Base-by-base conservation (phyloP, 768 basidiomycete species). In the Hydnum rufescens region DNA sequence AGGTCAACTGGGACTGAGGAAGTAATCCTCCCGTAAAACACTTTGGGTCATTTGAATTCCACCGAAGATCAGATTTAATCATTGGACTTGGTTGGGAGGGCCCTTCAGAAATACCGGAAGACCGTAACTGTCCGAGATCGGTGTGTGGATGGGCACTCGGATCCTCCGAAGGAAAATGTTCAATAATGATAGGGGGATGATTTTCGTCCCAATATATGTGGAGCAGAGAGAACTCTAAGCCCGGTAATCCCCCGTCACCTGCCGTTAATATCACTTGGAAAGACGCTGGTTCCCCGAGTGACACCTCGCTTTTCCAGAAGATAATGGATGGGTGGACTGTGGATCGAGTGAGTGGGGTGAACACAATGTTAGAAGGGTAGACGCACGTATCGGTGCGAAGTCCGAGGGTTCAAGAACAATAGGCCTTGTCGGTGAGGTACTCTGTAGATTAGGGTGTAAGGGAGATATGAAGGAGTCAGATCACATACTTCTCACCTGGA, bases 201-300 rank as follows among this genome's bases (percentile, higher is more conserved):
- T 65, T 67, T 47, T 68, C 66, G 3, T 74, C 72, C 59, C 89
- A 80, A 39, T 74, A 64, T 4, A 95, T 67, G 1, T 67, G 63
- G 8, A 90, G 60, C 1, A 73, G 71, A 0, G 72, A 62, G 58
- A 95, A 75, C 0, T 80, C 73, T 16, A 93, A 65, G 0, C 67
- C 66, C 3, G 74, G 70, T 19, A 86, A 68, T 0, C 69, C 62
- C 3, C 65, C 59, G 0, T 63, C 59, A 0, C 77, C 75, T 0
- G 81, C 74, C 2, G 68, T 64, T 29, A 95, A 61, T 4, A 70
- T 67, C 4, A 95, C 59, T 62, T 96, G 90, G 64, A 87, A 95
- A 0, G 83, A 74, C 0, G 74, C 74, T 2, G 66, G 62, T 55
- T 78, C 74, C 5, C 70, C 73, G 3, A 90, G 71, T 50, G 72